These are phyloP conservation scores for Diddensiella santjacobensis DNA, from an alignment of 805 yeast species.

Conservation along the genomic window DNA sequence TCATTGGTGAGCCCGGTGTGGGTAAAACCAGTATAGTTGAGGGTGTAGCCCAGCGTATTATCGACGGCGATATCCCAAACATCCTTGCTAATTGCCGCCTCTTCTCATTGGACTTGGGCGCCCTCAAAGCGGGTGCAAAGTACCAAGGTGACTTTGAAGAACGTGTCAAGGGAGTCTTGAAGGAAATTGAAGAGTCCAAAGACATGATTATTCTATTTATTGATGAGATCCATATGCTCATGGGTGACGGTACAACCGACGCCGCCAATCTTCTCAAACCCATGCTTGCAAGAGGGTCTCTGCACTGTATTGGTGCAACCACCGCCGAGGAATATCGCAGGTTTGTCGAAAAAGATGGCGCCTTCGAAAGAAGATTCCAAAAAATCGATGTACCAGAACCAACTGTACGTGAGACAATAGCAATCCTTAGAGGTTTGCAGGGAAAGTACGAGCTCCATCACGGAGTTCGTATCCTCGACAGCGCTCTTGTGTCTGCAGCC, in stretches of 20 bases:
- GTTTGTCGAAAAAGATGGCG: slow-evolving; percentile 93
- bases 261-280: slow-evolving; percentile 97
- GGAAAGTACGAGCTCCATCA: slow-evolving; percentile 95
- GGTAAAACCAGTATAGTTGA: slow-evolving; percentile 98
- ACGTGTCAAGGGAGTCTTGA: slow-evolving; percentile 92
- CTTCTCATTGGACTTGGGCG: slow-evolving; percentile 89
- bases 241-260: slow-evolving; percentile 98
- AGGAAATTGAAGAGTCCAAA: slow-evolving; percentile 79
- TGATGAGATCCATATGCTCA: slow-evolving; percentile 98
- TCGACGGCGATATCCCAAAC: slow-evolving; percentile 92
- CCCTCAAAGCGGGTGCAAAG: slow-evolving; percentile 97
- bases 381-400: slow-evolving; percentile 95
- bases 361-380: slow-evolving; percentile 97
- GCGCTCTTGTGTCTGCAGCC: slow-evolving; percentile 91
- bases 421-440: slow-evolving; percentile 93
- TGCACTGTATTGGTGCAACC: slow-evolving; percentile 98
- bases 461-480: slow-evolving; percentile 93
- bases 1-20: slow-evolving; percentile 99
- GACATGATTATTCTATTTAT: slow-evolving; percentile 85
- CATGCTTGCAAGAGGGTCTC: slow-evolving; percentile 91
- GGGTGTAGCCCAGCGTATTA: slow-evolving; percentile 96
- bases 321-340: slow-evolving; percentile 92
- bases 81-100: slow-evolving; percentile 77
- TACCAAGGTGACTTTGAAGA: slow-evolving; percentile 99
- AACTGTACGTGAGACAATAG: slow-evolving; percentile 86